Percentiles rank a stretch among this genome's conserved stretches.
phyloP scores from a whole-genome alignment of 805 yeast species.

The Schwanniomyces polymorphus region DNA sequence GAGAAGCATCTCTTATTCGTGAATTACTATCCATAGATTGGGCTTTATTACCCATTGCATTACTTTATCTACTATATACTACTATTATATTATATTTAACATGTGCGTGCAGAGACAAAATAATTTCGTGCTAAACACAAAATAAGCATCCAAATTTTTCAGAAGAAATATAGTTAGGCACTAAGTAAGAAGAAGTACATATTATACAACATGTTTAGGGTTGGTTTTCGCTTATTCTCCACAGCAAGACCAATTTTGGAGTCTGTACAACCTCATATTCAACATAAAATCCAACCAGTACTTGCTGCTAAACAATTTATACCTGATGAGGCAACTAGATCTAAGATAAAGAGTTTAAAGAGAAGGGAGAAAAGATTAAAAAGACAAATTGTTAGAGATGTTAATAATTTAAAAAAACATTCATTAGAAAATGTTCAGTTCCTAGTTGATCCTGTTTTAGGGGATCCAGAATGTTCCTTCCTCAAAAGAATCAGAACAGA shows the following conservation, averaged over 20 bases:
- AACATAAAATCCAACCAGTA: conserved; percentile 16
- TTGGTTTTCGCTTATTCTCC: conserved; percentile 15
- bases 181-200: not conserved
- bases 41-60: not conserved
- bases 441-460: conserved; percentile 81
- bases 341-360: conserved; percentile 33
- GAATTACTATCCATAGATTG: not conserved
- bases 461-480: conserved; percentile 65
- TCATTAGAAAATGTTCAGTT: conserved; percentile 29
- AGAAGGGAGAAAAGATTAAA: conserved; percentile 40
- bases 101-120: conserved; percentile 1
- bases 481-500: conserved; percentile 66
- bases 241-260: conserved; percentile 11
- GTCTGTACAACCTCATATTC: conserved; percentile 5
- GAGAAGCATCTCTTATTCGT: conserved; percentile 3
- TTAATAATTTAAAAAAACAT: conserved; percentile 41
- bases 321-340: conserved; percentile 28
- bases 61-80: not conserved
- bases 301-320: conserved; percentile 40
- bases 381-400: conserved; percentile 40
- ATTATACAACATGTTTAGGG: conserved; percentile 2
- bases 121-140: not conserved
- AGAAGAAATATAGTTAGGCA: not conserved
- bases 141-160: conserved; percentile 2
- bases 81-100: not conserved